Percentiles rank a stretch among this genome's conserved stretches.
Evolutionary conservation across 148 eudicot species (phyloP).

Genomic region (Nepenthes mirabilis): DNA sequence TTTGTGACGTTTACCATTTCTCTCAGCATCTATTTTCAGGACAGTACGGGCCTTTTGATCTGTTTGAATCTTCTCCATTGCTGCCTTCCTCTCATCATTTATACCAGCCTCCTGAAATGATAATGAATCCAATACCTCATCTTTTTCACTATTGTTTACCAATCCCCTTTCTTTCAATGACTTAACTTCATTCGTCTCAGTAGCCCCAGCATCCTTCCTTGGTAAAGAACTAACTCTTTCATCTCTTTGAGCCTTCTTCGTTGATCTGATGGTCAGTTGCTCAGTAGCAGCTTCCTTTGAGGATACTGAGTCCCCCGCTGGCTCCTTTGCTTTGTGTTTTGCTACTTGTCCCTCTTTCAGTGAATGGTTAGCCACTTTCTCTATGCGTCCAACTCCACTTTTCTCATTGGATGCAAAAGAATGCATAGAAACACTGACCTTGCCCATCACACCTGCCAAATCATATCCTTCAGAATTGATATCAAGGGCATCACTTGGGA

Average conservation of each 20-base stretch:
- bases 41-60: slow-evolving; percentile 2
- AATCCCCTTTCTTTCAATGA: neutral
- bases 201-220: neutral
- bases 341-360: slow-evolving; percentile 8
- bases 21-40: slow-evolving; percentile 2
- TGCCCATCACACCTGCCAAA: neutral
- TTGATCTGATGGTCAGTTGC: neutral
- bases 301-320: neutral
- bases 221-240: neutral
- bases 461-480: slow-evolving; percentile 8
- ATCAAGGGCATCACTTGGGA: slow-evolving; percentile 5
- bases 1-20: slow-evolving; percentile 5
- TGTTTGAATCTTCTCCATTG: neutral
- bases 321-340: slow-evolving; percentile 8
- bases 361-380: slow-evolving; percentile 4
- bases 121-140: slow-evolving; percentile 1
- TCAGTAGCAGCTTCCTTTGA: neutral
- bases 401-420: slow-evolving; percentile 6
- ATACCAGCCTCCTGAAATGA: slow-evolving; percentile 2
- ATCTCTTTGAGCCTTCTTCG: slow-evolving; percentile 1
- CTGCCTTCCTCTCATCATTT: neutral
- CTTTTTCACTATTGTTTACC: neutral
- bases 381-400: slow-evolving; percentile 10
- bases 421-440: slow-evolving; percentile 10
- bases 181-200: neutral